These are phyloP conservation scores for Royoungia palumana DNA, from an alignment of 768 basidiomycete genomes.

Conservation along the genomic window DNA sequence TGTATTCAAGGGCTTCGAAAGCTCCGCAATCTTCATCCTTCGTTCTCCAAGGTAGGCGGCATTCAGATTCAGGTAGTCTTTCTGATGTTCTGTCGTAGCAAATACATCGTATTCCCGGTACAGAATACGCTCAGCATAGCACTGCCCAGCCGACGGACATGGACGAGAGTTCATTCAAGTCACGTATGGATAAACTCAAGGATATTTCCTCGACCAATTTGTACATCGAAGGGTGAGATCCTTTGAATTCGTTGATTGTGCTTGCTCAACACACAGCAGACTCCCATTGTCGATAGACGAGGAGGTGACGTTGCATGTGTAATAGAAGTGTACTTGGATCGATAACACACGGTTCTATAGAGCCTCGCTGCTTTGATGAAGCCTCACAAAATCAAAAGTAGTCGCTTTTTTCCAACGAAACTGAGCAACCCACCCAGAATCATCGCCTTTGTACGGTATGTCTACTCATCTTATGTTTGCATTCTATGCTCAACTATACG, in stretches of 20 bases:
- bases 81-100: constrained; percentile 34
- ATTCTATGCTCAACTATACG: not conserved
- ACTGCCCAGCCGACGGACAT: constrained; percentile 23
- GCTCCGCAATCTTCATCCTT: constrained; percentile 78
- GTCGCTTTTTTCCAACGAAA: constrained; percentile 76
- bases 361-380: constrained; percentile 63
- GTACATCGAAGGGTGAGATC: constrained; percentile 69
- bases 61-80: not conserved
- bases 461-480: not conserved
- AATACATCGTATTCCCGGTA: constrained; percentile 83
- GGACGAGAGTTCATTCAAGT: constrained; percentile 55
- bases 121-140: constrained; percentile 48
- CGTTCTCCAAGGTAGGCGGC: constrained; percentile 71
- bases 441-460: constrained; percentile 78
- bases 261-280: constrained; percentile 29
- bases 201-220: constrained; percentile 70
- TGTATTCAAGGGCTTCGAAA: constrained; percentile 70
- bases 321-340: not conserved
- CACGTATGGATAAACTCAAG: constrained; percentile 72
- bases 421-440: constrained; percentile 73
- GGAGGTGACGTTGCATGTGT: constrained; percentile 35
- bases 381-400: constrained; percentile 70
- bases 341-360: constrained; percentile 27
- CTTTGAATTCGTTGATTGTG: not conserved
- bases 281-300: constrained; percentile 70